Base-by-base conservation (phyloP, 78 protist species). In the Guillardia theta region DNA sequence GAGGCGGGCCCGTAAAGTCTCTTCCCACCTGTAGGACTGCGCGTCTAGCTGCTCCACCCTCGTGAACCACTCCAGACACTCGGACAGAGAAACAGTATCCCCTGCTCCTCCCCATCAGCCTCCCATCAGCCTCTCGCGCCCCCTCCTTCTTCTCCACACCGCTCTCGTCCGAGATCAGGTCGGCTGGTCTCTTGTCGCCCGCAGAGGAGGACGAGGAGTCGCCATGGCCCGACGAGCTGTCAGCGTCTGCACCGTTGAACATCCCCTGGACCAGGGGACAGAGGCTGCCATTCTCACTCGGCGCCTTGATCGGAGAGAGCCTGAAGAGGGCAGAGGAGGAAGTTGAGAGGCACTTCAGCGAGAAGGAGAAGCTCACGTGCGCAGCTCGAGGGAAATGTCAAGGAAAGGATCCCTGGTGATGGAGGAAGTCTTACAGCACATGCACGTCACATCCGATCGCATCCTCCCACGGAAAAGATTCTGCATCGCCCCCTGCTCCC, bases 301-400 rank as follows among this genome's bases (percentile, higher is more conserved):
- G 10, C 0, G 10, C 83, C 41, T 12, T 15, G 21, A 15, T 6
- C 41, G 10, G 46, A 12, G 46, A 12, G n/a, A n/a, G n/a, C n/a
- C n/a, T n/a, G n/a, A n/a, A n/a, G n/a, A n/a, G n/a, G n/a, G n/a
- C n/a, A n/a, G n/a, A n/a, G n/a, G n/a, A n/a, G n/a, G n/a, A n/a
- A n/a, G n/a, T n/a, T n/a, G n/a, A n/a, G n/a, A n/a, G n/a, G n/a
- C n/a, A n/a, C n/a, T n/a, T n/a, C n/a, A n/a, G n/a, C n/a, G n/a
- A n/a, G n/a, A n/a, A n/a, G n/a, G n/a, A n/a, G n/a, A n/a, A n/a
- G n/a, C n/a, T n/a, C n/a, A n/a, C n/a, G n/a, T 70, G 33, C 9
- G 83, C 41, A 70, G 83, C 46, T 70, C 83, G 41, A 70, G 83
- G 41, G 83, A 70, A 6, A 70, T 70, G 83, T 70, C 83, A 15